These are phyloP conservation scores for Ganoderma lucidum DNA, from an alignment of 1,284 basidiomycete genomes.

Conservation along the genomic window DNA sequence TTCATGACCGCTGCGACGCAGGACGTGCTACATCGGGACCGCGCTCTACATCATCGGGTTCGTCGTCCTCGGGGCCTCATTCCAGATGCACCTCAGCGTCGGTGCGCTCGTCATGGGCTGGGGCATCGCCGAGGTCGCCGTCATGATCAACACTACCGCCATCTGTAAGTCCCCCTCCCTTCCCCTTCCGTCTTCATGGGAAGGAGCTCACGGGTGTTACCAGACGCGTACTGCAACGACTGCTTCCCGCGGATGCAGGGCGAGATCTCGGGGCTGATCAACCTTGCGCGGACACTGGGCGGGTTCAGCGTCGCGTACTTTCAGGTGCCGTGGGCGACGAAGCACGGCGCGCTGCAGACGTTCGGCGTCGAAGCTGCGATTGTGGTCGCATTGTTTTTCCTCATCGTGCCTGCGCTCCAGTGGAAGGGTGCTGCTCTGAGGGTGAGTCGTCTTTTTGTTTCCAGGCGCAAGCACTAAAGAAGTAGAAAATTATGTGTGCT, in stretches of 20 bases:
- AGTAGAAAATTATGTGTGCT: background rate
- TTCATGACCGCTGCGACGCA: constrained; percentile 34
- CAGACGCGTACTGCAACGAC: constrained; percentile 61
- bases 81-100: constrained; percentile 64
- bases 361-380: constrained; percentile 69
- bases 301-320: constrained; percentile 73
- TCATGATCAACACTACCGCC: constrained; percentile 74
- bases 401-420: constrained; percentile 61
- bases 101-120: constrained; percentile 70
- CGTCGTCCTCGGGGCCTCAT: constrained; percentile 62
- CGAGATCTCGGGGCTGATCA: constrained; percentile 67
- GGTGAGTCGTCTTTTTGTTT: constrained; percentile 41
- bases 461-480: background rate
- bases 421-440: constrained; percentile 54
- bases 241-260: constrained; percentile 55
- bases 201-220: background rate
- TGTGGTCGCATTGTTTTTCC: constrained; percentile 57
- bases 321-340: constrained; percentile 66
- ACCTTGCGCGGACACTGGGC: constrained; percentile 63
- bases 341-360: constrained; percentile 61
- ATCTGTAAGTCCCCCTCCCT: constrained; percentile 54
- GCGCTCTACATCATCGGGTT: constrained; percentile 73
- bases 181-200: background rate
- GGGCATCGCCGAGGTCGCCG: constrained; percentile 66
- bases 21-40: constrained; percentile 71